Conservation (phyloP, 164 flowering plant species). For the Macadamia integrifolia region DNA sequence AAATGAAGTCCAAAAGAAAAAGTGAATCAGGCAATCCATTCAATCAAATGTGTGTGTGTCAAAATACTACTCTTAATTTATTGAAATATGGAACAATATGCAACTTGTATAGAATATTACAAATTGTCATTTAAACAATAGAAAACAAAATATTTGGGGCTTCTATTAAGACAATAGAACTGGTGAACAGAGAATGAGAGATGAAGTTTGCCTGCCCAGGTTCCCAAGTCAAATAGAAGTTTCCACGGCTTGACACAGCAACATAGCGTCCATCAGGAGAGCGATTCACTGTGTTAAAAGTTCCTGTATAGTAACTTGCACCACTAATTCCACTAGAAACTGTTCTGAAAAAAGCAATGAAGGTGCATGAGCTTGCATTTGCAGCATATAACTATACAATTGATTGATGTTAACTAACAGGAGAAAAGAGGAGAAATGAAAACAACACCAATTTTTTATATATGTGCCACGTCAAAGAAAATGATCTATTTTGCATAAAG, state of each 20-base stretch:
- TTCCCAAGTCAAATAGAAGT: conserved; percentile 94
- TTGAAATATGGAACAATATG: too few species aligned
- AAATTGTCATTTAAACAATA: too few species aligned
- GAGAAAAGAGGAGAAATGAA: not conserved
- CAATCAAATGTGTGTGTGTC: too few species aligned
- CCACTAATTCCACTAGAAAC: conserved; percentile 99
- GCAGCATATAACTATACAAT: not conserved
- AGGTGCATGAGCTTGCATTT: conserved; percentile 14
- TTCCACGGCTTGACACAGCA: conserved; percentile 98
- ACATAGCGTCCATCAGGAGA: conserved; percentile 97
- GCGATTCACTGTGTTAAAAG: conserved; percentile 89
- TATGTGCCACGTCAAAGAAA: not conserved
- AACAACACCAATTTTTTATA: not conserved
- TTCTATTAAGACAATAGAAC: too few species aligned
- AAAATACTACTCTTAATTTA: too few species aligned
- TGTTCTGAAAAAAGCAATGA: conserved; percentile 68
- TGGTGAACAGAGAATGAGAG: not conserved
- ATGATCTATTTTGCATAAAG: not conserved
- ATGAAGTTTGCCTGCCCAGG: conserved; percentile 84
- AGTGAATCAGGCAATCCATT: too few species aligned
- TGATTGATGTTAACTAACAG: not conserved
- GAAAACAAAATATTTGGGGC: too few species aligned
- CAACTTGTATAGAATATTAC: too few species aligned
- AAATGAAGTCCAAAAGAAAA: too few species aligned
- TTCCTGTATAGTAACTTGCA: conserved; percentile 97